A percentile compares a stretch with the other conserved stretches of the same genome.
Evolutionary conservation across 2,329 filamentous ascomycete genomes (phyloP).

Genomic region (Cytospora mali): DNA sequence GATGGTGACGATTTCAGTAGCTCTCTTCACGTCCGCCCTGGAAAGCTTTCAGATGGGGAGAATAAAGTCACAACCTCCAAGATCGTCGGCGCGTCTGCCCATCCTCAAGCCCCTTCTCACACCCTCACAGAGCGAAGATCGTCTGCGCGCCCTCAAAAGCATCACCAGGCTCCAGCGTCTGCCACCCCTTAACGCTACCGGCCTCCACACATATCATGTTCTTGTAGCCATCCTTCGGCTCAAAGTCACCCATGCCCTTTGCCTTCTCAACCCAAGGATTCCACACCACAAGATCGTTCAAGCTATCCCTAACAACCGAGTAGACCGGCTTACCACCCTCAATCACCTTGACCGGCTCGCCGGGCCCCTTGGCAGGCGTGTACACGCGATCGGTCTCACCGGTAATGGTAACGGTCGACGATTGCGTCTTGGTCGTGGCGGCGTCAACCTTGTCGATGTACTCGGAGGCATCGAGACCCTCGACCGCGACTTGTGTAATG

Average conservation of each 20-base stretch:
- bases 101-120: neutral
- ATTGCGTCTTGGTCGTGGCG: constrained; percentile 64
- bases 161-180: constrained; percentile 79
- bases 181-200: constrained; percentile 80
- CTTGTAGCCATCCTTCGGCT: constrained; percentile 85
- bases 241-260: constrained; percentile 80
- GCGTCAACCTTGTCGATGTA: constrained; percentile 85
- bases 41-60: neutral
- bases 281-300: constrained; percentile 91
- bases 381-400: constrained; percentile 90
- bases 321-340: constrained; percentile 67
- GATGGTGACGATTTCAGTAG: neutral
- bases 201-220: constrained; percentile 95
- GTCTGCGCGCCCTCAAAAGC: constrained; percentile 65
- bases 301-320: constrained; percentile 78
- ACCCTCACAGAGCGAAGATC: constrained; percentile 45
- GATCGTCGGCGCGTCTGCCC: neutral
- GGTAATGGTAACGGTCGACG: constrained; percentile 67
- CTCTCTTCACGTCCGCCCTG: neutral
- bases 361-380: constrained; percentile 65
- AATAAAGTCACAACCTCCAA: constrained; percentile 22
- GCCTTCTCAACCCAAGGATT: constrained; percentile 94
- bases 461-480: constrained; percentile 72
- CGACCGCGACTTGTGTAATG: constrained; percentile 71
- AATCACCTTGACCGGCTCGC: constrained; percentile 59